Base-by-base conservation (phyloP, 202 grass and related monocot species). In the Zizania palustris region DNA sequence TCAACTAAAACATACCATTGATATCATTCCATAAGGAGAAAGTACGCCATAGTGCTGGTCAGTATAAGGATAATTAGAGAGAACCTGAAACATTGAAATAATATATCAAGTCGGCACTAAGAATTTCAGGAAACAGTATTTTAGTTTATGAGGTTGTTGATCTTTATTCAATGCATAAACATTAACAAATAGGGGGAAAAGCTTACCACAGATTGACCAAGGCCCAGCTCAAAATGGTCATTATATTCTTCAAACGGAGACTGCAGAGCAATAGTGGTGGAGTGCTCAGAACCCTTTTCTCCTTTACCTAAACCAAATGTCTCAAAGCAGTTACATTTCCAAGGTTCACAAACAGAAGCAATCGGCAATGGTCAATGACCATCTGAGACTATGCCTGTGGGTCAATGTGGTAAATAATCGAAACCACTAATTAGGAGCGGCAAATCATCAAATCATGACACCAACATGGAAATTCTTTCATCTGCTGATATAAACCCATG, bases 181-280 rank as follows among this genome's bases (percentile, higher is more conserved):
- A 49, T 20, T 9, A 55, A 55, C 51, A 78, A 71, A 9, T 33
- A 65, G 10, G 60, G 3, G 35, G 42, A 33, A 43, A 59, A 15
- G 7, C 83, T 38, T 73, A 97, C 94, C 94, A 83, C 55, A 56
- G 91, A 84, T 20, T 93, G 93, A 72, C 79, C 86, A 59, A 91
- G 80, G 57, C 83, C 93, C 77, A 89, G 40, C 73, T 93, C 75
- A 89, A 85, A 90, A 63, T 9, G 77, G 56, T 77, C 80, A 88
- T 72, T 72, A 76, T 89, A 90, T 51, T 88, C 74, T 46, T 61
- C 12, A 1, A 86, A 91, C 34, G 72, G 60, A 42, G 88, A 77
- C 43, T 71, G 77, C 49, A 81, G 38, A 92, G 79, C 57, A 28
- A 92, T 77, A 39, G 76, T 71, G 10, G 78, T 77, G 71, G 73